These are phyloP conservation scores for Malbranchea cinnamomea DNA, from an alignment of 2,329 filamentous ascomycete genomes.

Conservation along the genomic window DNA sequence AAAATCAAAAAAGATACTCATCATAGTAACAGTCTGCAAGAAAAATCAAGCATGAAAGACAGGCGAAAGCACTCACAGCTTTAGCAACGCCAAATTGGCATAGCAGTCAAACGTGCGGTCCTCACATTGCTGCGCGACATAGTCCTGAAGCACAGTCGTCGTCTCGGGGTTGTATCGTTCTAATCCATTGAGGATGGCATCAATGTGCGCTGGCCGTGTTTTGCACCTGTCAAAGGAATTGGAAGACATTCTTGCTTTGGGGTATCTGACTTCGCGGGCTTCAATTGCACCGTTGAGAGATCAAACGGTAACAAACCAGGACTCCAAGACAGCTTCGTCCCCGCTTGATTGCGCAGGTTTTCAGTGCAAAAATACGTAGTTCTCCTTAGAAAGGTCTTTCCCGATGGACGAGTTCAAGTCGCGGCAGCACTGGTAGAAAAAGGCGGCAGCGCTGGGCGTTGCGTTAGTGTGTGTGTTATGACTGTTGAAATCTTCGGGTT, in stretches of 20 bases:
- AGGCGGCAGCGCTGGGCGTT: no score
- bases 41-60: constrained; percentile 11
- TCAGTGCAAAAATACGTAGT: no score
- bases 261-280: constrained; percentile 7
- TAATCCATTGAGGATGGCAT: constrained; percentile 86
- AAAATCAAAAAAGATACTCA: constrained; percentile 16
- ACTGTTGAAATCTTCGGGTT: no score
- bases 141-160: constrained; percentile 81
- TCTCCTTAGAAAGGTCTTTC: no score
- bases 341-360: no score
- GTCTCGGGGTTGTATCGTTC: constrained; percentile 99
- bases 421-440: no score
- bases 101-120: constrained; percentile 89
- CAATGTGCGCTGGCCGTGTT: constrained; percentile 83
- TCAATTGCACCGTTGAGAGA: no score
- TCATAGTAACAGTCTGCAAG: not conserved
- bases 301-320: no score
- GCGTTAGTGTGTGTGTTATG: no score
- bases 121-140: constrained; percentile 89
- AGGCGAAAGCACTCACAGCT: constrained; percentile 54
- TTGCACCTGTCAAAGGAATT: constrained; percentile 78
- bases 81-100: constrained; percentile 87
- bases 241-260: constrained; percentile 7
- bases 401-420: no score
- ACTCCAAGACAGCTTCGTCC: no score